Evolutionary conservation across 306 rosid species (phyloP), one percentile per base, ranked within the genome.

Genomic region (Ochetophila trinervis): DNA sequence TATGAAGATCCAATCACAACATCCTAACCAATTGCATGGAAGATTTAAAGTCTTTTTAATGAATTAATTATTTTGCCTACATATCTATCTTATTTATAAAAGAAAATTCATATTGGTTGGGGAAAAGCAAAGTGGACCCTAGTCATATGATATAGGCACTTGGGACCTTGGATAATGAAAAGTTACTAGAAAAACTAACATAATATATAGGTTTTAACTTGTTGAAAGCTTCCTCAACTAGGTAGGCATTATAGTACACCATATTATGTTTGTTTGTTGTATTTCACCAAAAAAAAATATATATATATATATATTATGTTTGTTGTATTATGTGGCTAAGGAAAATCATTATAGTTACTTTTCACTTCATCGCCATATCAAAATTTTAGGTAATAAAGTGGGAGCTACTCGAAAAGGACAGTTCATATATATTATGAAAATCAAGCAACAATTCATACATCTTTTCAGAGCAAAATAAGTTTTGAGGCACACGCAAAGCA

Each of bases 361-460:
- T 27, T 27, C 32, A 27, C 32, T 27, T 27, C 4, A 27, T 27
- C 4, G 4, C 4, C 4, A 4, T 27, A 27, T 27, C 32, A 4
- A 27, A 27, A 2, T 27, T 27, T 27, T 27, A n/a, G 32, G 32
- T 27, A 27, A 27, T 27, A 27, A 27, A 27, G 32, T 27, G 32
- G 32, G 32, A 27, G 32, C 32, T 27, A 27, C 32, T 27, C 32
- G 32, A 45, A 37, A 37, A 37, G 10, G 44, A 37, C 6, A 1
- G 2, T 40, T 8, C 45, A 44, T 24, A 17, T 44, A 27, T 3
- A 32, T 15, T 40, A 27, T 7, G 12, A 32, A 18, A 45, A 8
- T 10, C n/a, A 45, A 55, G 50, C 35, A 60, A 57, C 45, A 4
- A 68, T 58, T 27, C 48, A 68, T 6, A 40, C 45, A 8, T 40